These are phyloP conservation scores for Pestalotiopsis sp. DNA, from an alignment of 2,329 filamentous ascomycete genomes.

Conservation along the genomic window DNA sequence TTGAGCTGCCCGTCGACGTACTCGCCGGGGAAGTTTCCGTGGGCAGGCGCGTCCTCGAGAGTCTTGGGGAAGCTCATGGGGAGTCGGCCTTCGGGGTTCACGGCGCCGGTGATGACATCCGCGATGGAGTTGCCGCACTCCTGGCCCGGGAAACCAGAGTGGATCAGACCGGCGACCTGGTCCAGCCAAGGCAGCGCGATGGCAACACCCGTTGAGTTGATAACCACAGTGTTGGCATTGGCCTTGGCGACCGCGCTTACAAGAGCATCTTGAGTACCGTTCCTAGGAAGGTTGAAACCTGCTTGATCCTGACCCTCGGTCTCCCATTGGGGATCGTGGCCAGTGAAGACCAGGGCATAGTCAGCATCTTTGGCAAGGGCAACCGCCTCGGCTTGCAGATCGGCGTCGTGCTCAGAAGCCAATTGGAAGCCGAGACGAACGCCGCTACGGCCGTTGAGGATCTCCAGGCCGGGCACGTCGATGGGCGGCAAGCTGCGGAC, in stretches of 20 bases:
- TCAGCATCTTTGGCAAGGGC: slow-evolving; percentile 61
- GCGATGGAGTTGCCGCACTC: slow-evolving; percentile 70
- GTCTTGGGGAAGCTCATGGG: slow-evolving; percentile 64
- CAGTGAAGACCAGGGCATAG: slow-evolving; percentile 65
- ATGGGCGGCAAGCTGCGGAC: slow-evolving; percentile 32
- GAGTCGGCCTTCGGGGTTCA: slow-evolving; percentile 67
- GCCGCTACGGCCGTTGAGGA: slow-evolving; percentile 34
- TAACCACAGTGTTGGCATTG: slow-evolving; percentile 62
- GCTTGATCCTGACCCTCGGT: slow-evolving; percentile 69
- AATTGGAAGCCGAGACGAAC: slow-evolving; percentile 35
- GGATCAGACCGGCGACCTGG: slow-evolving; percentile 61
- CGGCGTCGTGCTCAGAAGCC: slow-evolving; percentile 34
- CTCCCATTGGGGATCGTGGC: slow-evolving; percentile 55
- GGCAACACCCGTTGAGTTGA: slow-evolving; percentile 67
- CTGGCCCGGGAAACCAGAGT: slow-evolving; percentile 72
- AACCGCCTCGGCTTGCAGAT: slow-evolving; percentile 51
- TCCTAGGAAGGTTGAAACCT: slow-evolving; percentile 69
- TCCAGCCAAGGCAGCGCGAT: slow-evolving; percentile 60
- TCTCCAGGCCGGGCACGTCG: slow-evolving; percentile 25
- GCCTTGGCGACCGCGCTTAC: slow-evolving; percentile 57
- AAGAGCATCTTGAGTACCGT: slow-evolving; percentile 62
- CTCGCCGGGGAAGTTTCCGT: slow-evolving; percentile 62
- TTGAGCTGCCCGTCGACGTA: slow-evolving; percentile 47
- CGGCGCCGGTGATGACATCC: slow-evolving; percentile 65
- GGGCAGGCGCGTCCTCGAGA: slow-evolving; percentile 65